phyloP scores from a whole-genome alignment of 805 yeast species.

The Ogataea pini region DNA sequence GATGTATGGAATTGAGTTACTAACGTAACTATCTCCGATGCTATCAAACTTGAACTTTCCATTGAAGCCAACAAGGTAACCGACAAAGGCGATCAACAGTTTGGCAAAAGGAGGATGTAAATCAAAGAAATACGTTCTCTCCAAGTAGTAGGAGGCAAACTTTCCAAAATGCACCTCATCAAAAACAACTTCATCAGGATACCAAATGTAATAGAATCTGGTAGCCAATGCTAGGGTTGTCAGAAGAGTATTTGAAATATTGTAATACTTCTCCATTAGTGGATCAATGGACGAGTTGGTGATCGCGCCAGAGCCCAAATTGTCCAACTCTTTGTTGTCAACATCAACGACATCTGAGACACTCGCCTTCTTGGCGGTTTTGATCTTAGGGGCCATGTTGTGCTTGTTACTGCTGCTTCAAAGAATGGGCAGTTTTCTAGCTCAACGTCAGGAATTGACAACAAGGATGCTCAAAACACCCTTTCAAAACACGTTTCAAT shows the following conservation, averaged over 20 bases:
- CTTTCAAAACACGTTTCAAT: not conserved
- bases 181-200: constrained; percentile 76
- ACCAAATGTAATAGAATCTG: constrained; percentile 61
- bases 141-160: constrained; percentile 80
- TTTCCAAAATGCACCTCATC: constrained; percentile 90
- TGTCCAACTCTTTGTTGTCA: constrained; percentile 3
- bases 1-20: constrained; percentile 81
- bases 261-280: constrained; percentile 32
- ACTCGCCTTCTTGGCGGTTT: constrained; percentile 16
- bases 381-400: constrained; percentile 27
- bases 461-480: constrained; percentile 1
- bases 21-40: constrained; percentile 80
- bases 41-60: constrained; percentile 91
- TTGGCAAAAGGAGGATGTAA: constrained; percentile 98
- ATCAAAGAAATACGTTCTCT: constrained; percentile 91
- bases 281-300: constrained; percentile 26
- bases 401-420: not conserved
- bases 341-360: constrained; percentile 4
- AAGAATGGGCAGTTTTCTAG: not conserved
- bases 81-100: constrained; percentile 84
- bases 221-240: constrained; percentile 48
- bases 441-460: not conserved
- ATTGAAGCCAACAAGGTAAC: constrained; percentile 84
- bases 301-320: not conserved
- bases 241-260: constrained; percentile 38